Conservation (phyloP, 108 stramenopile genomes). For the Cyclotella sp. region DNA sequence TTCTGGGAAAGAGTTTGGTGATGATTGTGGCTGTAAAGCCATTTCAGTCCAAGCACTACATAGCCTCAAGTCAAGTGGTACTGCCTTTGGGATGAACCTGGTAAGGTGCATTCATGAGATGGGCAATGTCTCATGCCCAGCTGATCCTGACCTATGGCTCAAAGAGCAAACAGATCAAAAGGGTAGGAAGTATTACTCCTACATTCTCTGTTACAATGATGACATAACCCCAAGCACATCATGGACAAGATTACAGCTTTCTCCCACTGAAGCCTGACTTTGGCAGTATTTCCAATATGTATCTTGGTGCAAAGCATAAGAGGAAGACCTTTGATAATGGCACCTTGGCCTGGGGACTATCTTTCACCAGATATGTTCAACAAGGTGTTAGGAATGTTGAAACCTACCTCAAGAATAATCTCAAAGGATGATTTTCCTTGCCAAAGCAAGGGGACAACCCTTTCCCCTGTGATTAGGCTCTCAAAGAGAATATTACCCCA, state of each 20-base stretch:
- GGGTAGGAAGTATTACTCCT: constrained; percentile 44
- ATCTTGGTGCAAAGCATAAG: constrained; percentile 44
- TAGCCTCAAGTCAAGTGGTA: constrained; percentile 22
- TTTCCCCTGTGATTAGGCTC: constrained; percentile 26
- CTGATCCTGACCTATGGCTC: too few species aligned
- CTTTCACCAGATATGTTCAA: constrained; percentile 32
- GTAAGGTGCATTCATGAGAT: constrained; percentile 17
- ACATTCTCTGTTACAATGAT: constrained; percentile 37
- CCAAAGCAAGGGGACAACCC: constrained; percentile 21
- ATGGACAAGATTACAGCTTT: constrained; percentile 5
- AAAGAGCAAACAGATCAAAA: too few species aligned
- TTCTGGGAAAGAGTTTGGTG: too few species aligned
- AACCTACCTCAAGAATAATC: too few species aligned
- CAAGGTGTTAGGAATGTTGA: too few species aligned
- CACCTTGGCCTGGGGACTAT: constrained; percentile 26
- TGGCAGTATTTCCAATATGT: too few species aligned
- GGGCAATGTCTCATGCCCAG: constrained; percentile 22
- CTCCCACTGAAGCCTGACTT: constrained; percentile 21
- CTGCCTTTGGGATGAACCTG: constrained; percentile 16
- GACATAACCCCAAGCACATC: constrained; percentile 6
- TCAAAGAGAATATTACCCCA: too few species aligned
- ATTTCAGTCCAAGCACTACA: constrained; percentile 26
- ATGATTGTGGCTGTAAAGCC: too few species aligned
- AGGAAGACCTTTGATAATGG: constrained; percentile 12
- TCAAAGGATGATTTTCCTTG: not conserved